Base-by-base conservation (phyloP, 495 filamentous ascomycete species). In the Aspergillus heteromorphus region DNA sequence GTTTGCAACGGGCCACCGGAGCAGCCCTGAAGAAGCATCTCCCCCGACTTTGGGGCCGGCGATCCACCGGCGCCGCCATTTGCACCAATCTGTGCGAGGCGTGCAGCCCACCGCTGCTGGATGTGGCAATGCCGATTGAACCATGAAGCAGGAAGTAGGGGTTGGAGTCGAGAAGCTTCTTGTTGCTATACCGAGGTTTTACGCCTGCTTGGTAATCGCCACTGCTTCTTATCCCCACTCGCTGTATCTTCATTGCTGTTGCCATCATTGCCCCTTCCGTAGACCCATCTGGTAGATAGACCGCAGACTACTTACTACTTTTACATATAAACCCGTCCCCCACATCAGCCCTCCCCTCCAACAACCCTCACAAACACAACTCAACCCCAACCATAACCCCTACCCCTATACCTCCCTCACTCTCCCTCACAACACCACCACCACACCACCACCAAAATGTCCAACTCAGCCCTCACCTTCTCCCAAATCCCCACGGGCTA, bases 401-500 rank as follows among this genome's bases (percentile, higher is more conserved):
- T 14, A 45, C 18, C 4, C 18, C 18, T 9, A 40, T n/a, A 4
- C 11, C n/a, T 20, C 41, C 13, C 8, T 21, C 13, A 19, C n/a
- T 4, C 19, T 4, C 6, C 41, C 16, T 20, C 16, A 16, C 18
- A 11, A 43, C 43, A 47, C 11, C 21, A 10, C 31, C 8, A 38
- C 13, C 6, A 13, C 2, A 38, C 13, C 34, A 56, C 30, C 8
- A 19, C 52, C 55, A 63, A 14, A 54, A 72, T 71, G 69, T 48
- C 64, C 43, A 97, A 96, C 80, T 93, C 92, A 74, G 83, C 78
- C 42, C 72, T 96, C 53, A 75, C 93, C 73, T 96, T 89, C 80
- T 88, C 86, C 58, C 68, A 79, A 48, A 57, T 88, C 58, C 91
- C 92, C 31, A 63, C 67, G 36, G 87, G 80, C 13, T 80, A 78